Evolutionary conservation across 176 grass and related monocot genomes (phyloP).

Genomic region (Zizania latifolia): DNA sequence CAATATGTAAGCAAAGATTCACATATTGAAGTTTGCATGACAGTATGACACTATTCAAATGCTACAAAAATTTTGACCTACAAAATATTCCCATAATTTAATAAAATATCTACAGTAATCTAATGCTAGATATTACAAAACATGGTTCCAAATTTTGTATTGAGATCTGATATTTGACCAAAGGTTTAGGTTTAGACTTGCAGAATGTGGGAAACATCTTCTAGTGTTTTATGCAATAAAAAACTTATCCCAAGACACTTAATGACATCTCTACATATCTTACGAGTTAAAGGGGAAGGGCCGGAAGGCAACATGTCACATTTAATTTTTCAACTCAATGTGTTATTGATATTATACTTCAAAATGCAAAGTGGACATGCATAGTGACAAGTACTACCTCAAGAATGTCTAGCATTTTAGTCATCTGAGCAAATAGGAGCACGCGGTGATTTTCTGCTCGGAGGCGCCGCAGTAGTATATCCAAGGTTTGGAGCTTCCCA

Average conservation of each 20-base stretch:
- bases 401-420: constrained; percentile 99
- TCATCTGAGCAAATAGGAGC: constrained; percentile 98
- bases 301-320: not conserved
- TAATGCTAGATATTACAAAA: not conserved
- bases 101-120: not conserved
- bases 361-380: not conserved
- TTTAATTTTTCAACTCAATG: not conserved
- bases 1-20: not conserved
- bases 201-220: not conserved
- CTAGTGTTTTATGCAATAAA: not conserved
- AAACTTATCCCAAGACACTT: not conserved
- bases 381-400: constrained; percentile 56
- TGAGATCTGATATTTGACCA: not conserved
- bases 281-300: not conserved
- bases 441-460: constrained; percentile 92
- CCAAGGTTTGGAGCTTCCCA: constrained; percentile 91
- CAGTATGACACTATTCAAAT: not conserved
- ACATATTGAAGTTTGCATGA: constrained; percentile 9
- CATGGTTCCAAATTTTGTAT: not conserved
- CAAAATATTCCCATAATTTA: not conserved
- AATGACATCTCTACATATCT: not conserved
- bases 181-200: not conserved
- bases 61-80: not conserved
- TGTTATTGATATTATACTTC: not conserved
- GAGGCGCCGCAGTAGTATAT: constrained; percentile 76